These are phyloP conservation scores for Craspedostauros australis DNA, from an alignment of 108 stramenopile genomes.

Conservation along the genomic window DNA sequence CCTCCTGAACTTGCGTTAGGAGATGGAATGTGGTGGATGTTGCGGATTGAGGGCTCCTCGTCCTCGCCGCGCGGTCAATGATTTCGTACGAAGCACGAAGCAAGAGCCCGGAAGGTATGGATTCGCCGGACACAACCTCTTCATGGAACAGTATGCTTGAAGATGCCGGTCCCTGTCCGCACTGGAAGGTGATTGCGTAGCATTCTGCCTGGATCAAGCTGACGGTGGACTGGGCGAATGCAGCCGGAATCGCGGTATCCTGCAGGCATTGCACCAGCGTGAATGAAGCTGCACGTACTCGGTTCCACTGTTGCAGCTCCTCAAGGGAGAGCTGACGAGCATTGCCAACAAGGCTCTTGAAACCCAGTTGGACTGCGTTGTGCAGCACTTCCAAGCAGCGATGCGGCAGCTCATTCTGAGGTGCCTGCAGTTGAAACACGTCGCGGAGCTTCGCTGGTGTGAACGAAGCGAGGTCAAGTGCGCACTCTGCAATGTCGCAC, in stretches of 20 bases:
- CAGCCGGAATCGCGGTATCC: slow-evolving; percentile 29
- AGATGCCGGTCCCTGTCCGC: slow-evolving; percentile 33
- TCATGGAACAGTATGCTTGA: slow-evolving; percentile 54
- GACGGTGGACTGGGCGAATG: slow-evolving; percentile 17
- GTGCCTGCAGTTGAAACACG: no score
- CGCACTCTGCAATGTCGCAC: no score
- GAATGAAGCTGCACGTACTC: slow-evolving; percentile 55
- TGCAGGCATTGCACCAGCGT: slow-evolving; percentile 31
- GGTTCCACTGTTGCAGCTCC: slow-evolving; percentile 49
- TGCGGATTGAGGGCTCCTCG: slow-evolving; percentile 19
- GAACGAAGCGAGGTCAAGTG: slow-evolving; percentile 66
- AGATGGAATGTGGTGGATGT: slow-evolving; percentile 25
- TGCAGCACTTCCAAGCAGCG: slow-evolving; percentile 15
- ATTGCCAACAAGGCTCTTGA: background rate
- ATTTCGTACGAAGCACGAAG: slow-evolving; percentile 28
- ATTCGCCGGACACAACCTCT: slow-evolving; percentile 55
- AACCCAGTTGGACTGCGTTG: slow-evolving; percentile 6
- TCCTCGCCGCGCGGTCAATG: slow-evolving; percentile 2
- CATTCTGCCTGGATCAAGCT: slow-evolving; percentile 55
- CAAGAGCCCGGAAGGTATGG: slow-evolving; percentile 56
- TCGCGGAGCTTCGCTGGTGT: slow-evolving; percentile 30
- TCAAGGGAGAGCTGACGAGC: slow-evolving; percentile 1
- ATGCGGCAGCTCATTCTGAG: no score
- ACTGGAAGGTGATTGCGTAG: slow-evolving; percentile 38
- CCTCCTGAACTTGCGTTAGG: slow-evolving; percentile 27